Evolutionary conservation across 495 filamentous ascomycete species (phyloP).

Genomic region (Xylaria longipes): DNA sequence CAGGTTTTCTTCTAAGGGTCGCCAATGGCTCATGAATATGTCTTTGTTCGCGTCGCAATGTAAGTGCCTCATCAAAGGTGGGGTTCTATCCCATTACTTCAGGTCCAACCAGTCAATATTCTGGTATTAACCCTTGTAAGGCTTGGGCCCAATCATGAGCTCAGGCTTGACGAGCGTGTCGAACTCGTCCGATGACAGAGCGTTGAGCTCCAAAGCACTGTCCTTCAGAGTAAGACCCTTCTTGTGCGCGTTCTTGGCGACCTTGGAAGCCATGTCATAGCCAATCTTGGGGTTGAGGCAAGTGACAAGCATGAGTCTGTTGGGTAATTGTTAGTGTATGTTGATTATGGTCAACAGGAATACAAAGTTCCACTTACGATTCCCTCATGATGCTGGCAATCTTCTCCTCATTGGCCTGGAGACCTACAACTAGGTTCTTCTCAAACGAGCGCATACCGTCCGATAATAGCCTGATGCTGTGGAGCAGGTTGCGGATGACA

Average conservation of each 20-base stretch:
- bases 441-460: constrained; percentile 96
- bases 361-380: constrained; percentile 53
- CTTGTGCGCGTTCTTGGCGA: constrained; percentile 99
- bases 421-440: constrained; percentile 86
- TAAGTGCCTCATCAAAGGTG: not conserved
- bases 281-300: constrained; percentile 99
- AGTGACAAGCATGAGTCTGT: constrained; percentile 94
- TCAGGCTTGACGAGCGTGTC: constrained; percentile 91
- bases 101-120: not conserved
- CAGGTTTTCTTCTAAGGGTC: too few relatives aligned
- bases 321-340: constrained; percentile 24
- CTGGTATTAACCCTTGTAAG: constrained; percentile 48
- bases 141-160: constrained; percentile 89
- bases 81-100: not conserved
- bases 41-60: not conserved
- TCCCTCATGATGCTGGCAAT: constrained; percentile 90
- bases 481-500: constrained; percentile 91
- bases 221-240: constrained; percentile 93
- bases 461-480: constrained; percentile 83
- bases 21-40: not conserved
- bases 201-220: constrained; percentile 92
- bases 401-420: constrained; percentile 90
- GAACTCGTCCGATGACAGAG: constrained; percentile 89
- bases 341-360: not conserved
- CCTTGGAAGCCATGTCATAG: constrained; percentile 97